A percentile compares a stretch with the other conserved stretches of the same genome.
phyloP scores from a whole-genome alignment of 495 filamentous ascomycete genomes.

The Geopyxis carbonaria region DNA sequence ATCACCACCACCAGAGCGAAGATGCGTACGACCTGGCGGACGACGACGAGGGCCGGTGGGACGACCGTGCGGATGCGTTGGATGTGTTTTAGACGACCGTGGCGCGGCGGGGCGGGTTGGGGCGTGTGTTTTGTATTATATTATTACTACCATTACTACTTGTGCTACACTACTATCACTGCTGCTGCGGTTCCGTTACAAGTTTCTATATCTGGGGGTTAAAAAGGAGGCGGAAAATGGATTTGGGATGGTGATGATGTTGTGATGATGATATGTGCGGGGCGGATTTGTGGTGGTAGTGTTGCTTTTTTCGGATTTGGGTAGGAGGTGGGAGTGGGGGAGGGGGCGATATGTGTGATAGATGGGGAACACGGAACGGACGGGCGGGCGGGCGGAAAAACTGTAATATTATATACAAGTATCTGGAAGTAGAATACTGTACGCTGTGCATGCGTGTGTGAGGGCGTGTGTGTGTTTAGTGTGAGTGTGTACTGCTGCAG shows the following conservation, averaged over 20 bases:
- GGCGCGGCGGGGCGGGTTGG: neutral
- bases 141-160: neutral
- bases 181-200: no score
- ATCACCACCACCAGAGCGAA: constrained; percentile 12
- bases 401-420: no score
- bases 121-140: neutral
- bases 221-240: neutral
- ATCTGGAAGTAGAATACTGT: no score
- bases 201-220: no score
- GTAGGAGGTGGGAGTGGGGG: neutral
- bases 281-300: neutral
- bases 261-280: neutral
- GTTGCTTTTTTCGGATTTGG: neutral
- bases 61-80: no score
- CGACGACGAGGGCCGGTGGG: constrained; percentile 23
- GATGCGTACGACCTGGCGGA: constrained; percentile 27
- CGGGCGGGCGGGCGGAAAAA: no score
- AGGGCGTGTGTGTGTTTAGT: no score
- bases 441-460: no score
- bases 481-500: no score
- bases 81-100: no score
- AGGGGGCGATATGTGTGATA: neutral
- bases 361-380: no score
- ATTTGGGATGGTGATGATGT: neutral
- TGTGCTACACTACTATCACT: no score